Conservation (phyloP, 768 basidiomycete species). For the Neoboletus brunneissimus region DNA sequence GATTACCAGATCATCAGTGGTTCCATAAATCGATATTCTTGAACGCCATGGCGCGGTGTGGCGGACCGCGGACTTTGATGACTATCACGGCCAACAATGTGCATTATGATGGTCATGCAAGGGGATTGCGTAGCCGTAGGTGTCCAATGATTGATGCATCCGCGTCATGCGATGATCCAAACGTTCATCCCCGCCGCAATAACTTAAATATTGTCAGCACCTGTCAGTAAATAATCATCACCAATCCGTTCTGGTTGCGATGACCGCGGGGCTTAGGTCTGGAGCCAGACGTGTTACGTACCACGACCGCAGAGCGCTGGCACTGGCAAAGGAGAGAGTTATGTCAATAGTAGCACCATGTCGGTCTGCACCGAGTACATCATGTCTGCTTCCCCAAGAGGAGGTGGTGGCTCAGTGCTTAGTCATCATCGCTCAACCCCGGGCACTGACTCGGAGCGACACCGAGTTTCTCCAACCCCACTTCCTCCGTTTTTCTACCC, state of each 20-base stretch:
- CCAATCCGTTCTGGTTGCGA: neutral
- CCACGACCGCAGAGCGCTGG: neutral
- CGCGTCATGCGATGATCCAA: neutral
- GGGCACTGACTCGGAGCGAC: neutral
- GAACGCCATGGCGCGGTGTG: neutral
- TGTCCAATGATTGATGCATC: neutral
- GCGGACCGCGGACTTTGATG: neutral
- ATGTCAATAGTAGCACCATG: too few relatives aligned
- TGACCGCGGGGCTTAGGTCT: neutral
- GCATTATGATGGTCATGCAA: neutral
- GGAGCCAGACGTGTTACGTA: slow-evolving; percentile 1
- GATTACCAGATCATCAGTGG: neutral
- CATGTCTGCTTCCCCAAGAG: neutral
- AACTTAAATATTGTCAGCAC: neutral
- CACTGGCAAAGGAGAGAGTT: neutral
- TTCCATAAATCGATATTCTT: neutral
- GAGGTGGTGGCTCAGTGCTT: slow-evolving; percentile 12
- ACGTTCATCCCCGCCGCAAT: neutral
- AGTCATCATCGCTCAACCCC: slow-evolving; percentile 16
- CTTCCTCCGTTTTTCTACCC: neutral
- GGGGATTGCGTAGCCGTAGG: neutral
- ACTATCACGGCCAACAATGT: neutral
- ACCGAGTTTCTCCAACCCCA: slow-evolving; percentile 1
- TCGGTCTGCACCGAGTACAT: neutral
- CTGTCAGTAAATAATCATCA: neutral